Base-by-base conservation (phyloP, 257 asterid genomes). In the Echites panduratus region DNA sequence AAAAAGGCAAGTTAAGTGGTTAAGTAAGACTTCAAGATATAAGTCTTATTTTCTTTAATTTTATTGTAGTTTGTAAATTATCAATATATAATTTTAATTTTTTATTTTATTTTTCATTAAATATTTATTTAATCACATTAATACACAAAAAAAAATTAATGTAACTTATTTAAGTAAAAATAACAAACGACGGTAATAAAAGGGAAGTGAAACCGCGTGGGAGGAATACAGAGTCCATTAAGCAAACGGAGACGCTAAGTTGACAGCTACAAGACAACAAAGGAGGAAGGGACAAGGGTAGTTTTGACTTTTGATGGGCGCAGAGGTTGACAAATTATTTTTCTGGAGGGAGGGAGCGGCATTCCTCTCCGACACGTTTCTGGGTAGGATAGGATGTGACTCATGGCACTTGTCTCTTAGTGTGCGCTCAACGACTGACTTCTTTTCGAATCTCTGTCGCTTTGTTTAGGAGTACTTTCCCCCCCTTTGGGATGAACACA, bases 391-490 rank as follows among this genome's bases (percentile, higher is more conserved):
- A 29, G 62, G 71, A 52, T 11, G 19, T 78, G 81, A 84, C 77
- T 77, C 73, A 4, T 0, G 59, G 59, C 32, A 5, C 26, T 71
- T 70, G 70, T 54, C 69, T 71, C 66, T 70, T 24, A 59, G 50
- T 61, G 73, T 48, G 47, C 70, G 14, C 78, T 68, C 83, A 76
- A 68, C 81, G 53, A 77, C 84, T 41, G 70, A 67, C 85, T 48
- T 47, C 76, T 40, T 59, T 78, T 77, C 71, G 79, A 76, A 79
- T 82, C 82, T 86, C 79, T 79, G 90, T 78, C 86, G 82, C 76
- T 67, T 78, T 77, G 76, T 56, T 49, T 68, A 22, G 24, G 38
- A 47, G 0, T 1, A 19, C 29, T 13, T 53, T 29, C 54, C 13
- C 54, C 54, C 4, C 54, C 4, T 19, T 14, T 32, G 38, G 38